These are phyloP conservation scores for Trametes cingulata DNA, from an alignment of 768 basidiomycete species.

Conservation along the genomic window DNA sequence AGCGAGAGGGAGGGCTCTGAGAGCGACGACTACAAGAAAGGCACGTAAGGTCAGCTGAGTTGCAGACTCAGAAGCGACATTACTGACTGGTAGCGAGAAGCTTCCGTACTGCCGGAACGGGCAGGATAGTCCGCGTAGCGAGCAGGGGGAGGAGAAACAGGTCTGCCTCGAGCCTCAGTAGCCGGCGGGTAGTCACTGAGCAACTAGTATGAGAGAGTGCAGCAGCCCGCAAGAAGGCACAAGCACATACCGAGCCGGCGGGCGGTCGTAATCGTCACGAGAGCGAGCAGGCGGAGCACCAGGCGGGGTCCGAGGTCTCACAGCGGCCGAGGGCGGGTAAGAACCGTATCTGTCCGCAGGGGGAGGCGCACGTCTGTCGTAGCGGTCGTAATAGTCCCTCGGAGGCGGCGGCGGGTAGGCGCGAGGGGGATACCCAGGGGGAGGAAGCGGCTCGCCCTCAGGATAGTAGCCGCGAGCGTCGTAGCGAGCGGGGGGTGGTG, in stretches of 20 bases:
- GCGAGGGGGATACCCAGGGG: conserved; percentile 51
- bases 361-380: conserved; percentile 52
- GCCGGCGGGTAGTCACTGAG: conserved; percentile 59
- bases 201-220: conserved; percentile 2
- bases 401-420: conserved; percentile 51
- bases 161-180: conserved; percentile 50
- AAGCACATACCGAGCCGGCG: conserved; percentile 52
- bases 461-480: conserved; percentile 49
- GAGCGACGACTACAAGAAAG: conserved; percentile 60
- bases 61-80: not conserved
- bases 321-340: conserved; percentile 49
- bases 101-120: conserved; percentile 42
- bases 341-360: conserved; percentile 41
- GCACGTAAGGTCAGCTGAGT: not conserved
- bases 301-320: conserved; percentile 54
- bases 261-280: conserved; percentile 68
- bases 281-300: conserved; percentile 52
- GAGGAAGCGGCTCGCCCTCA: conserved; percentile 44
- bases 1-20: conserved; percentile 61
- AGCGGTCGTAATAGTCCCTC: conserved; percentile 48
- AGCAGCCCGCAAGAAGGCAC: conserved; percentile 1
- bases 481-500: conserved; percentile 50
- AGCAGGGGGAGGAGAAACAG: conserved; percentile 45
- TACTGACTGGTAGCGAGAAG: conserved; percentile 40
- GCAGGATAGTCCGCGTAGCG: conserved; percentile 43